phyloP scores from a whole-genome alignment of 495 filamentous ascomycete species.

The Hypoxylon cercidicola region DNA sequence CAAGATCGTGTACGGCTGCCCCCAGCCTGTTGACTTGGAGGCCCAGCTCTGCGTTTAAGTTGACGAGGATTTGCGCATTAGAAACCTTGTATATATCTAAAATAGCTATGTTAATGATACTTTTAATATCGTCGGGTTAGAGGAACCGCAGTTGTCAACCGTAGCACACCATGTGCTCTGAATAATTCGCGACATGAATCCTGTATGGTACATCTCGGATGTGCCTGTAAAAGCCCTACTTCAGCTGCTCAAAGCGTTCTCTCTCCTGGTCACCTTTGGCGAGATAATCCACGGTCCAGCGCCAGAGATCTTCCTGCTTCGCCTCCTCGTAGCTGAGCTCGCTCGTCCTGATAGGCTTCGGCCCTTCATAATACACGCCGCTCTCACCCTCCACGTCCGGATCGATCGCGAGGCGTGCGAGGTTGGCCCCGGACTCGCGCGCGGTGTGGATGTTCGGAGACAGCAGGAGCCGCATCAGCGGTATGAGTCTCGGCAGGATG shows the following conservation, averaged over 20 bases:
- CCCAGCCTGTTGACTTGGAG: neutral
- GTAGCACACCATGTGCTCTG: too few relatives aligned
- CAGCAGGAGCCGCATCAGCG: conserved; percentile 46
- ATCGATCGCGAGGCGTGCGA: conserved; percentile 51
- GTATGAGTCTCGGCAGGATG: conserved; percentile 51
- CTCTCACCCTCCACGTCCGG: conserved; percentile 43
- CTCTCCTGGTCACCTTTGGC: conserved; percentile 48
- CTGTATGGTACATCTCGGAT: too few relatives aligned
- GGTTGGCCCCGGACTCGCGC: conserved; percentile 49
- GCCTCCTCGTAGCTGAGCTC: conserved; percentile 50
- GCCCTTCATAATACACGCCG: conserved; percentile 54
- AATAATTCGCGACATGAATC: too few relatives aligned
- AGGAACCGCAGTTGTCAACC: too few relatives aligned
- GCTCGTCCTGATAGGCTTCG: conserved; percentile 50
- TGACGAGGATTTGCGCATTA: too few relatives aligned
- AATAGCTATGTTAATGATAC: too few relatives aligned
- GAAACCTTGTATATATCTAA: too few relatives aligned
- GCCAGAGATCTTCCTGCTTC: conserved; percentile 61
- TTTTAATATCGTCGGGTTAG: too few relatives aligned
- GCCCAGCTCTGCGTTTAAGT: too few relatives aligned
- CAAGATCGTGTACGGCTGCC: conserved; percentile 44
- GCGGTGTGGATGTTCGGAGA: conserved; percentile 49
- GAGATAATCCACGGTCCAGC: conserved; percentile 59
- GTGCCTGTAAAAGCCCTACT: conserved; percentile 1
- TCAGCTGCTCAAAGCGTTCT: conserved; percentile 43